phyloP scores from a whole-genome alignment of 352 stramenopile species.

The Phytophthora tentaculata region DNA sequence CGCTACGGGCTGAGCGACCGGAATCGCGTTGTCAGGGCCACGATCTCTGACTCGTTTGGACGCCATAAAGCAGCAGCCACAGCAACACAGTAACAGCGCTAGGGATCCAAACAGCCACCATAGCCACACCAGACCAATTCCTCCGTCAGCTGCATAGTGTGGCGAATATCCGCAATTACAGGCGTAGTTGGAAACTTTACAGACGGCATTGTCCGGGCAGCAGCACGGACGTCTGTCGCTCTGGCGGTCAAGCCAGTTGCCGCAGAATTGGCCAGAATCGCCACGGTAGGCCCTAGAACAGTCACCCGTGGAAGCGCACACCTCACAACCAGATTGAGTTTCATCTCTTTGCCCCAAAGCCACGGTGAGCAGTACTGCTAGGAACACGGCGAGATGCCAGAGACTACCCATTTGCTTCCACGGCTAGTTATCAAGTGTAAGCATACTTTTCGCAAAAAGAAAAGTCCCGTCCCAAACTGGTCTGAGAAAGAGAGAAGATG shows the following conservation, averaged over 20 bases:
- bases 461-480: slow-evolving; percentile 2
- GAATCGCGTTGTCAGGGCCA: slow-evolving; percentile 13
- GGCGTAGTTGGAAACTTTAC: slow-evolving; percentile 56
- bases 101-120: slow-evolving; percentile 51
- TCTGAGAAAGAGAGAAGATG: neutral
- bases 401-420: neutral
- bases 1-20: slow-evolving; percentile 24
- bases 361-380: slow-evolving; percentile 6
- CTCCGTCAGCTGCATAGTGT: slow-evolving; percentile 9
- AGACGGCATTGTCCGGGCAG: slow-evolving; percentile 48
- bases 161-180: slow-evolving; percentile 47
- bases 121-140: slow-evolving; percentile 41
- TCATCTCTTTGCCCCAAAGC: slow-evolving; percentile 18
- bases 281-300: slow-evolving; percentile 47
- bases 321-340: slow-evolving; percentile 51
- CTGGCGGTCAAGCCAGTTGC: slow-evolving; percentile 58
- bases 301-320: slow-evolving; percentile 51
- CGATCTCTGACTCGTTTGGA: slow-evolving; percentile 17
- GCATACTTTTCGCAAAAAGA: neutral
- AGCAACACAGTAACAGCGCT: slow-evolving; percentile 35
- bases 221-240: slow-evolving; percentile 52
- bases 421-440: neutral
- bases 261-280: slow-evolving; percentile 51
- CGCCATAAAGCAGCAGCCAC: slow-evolving; percentile 34
- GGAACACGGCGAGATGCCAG: neutral